These are phyloP conservation scores for Carex kokanica DNA, from an alignment of 176 grass and related monocot species.

Conservation along the genomic window DNA sequence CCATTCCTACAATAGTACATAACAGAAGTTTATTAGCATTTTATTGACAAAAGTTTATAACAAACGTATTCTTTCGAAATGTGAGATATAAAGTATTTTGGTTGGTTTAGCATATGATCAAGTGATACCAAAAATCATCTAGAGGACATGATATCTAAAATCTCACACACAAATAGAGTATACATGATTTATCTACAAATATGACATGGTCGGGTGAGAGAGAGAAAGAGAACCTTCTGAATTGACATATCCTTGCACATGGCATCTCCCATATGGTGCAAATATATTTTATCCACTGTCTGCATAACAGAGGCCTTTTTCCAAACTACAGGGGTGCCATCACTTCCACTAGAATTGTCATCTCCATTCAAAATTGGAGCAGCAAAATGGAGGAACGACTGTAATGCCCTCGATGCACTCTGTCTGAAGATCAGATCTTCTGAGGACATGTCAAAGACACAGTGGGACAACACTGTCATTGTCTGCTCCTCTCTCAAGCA, in stretches of 20 bases:
- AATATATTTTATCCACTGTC: conserved; percentile 67
- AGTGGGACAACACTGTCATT: conserved; percentile 68
- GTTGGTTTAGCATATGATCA: not conserved
- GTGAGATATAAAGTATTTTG: not conserved
- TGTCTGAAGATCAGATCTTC: conserved; percentile 85
- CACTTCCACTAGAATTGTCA: conserved; percentile 22
- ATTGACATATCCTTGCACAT: conserved; percentile 74
- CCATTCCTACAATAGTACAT: conserved; percentile 65
- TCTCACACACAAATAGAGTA: not conserved
- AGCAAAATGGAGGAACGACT: conserved; percentile 63
- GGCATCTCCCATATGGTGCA: conserved; percentile 75
- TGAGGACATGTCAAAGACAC: conserved; percentile 85
- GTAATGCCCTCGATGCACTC: conserved; percentile 84
- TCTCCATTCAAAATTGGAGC: conserved; percentile 54
- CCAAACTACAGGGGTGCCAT: conserved; percentile 35
- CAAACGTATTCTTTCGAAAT: not conserved
- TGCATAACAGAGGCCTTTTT: conserved; percentile 53
- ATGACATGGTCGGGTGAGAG: not conserved
- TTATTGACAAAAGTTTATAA: not conserved
- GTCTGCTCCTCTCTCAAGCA: conserved; percentile 66
- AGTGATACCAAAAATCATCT: not conserved
- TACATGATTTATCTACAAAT: not conserved
- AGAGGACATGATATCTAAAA: not conserved
- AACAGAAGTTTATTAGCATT: not conserved
- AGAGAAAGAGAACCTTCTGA: conserved; percentile 54